A percentile compares a stretch with the other conserved stretches of the same genome.
These are phyloP conservation scores for Xylariaceae sp. DNA, from an alignment of 2,329 filamentous ascomycete genomes.

Conservation along the genomic window DNA sequence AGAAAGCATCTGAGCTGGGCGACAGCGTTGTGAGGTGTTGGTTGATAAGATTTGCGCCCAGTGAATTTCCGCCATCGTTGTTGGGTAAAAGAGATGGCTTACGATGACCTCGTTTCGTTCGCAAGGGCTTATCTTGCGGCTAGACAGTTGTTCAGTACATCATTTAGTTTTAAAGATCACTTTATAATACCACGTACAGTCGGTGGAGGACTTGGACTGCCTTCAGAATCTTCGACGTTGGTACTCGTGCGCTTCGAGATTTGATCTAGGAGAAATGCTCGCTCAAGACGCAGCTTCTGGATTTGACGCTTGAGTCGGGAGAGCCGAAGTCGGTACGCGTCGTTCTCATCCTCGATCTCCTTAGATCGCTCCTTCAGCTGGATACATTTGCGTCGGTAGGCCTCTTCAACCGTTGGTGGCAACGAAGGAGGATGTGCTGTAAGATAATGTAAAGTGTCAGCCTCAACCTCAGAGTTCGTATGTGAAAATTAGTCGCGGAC, in stretches of 20 bases:
- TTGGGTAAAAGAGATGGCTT: constrained; percentile 51
- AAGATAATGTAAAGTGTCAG: constrained; percentile 34
- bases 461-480: constrained; percentile 27
- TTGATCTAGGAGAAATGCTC: constrained; percentile 70
- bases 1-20: constrained; percentile 51
- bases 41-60: constrained; percentile 44
- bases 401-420: constrained; percentile 89
- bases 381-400: constrained; percentile 95
- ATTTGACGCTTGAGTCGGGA: constrained; percentile 77
- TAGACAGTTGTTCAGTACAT: constrained; percentile 36
- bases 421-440: constrained; percentile 54
- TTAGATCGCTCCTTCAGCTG: constrained; percentile 86
- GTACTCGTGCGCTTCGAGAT: constrained; percentile 69
- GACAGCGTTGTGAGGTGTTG: constrained; percentile 45
- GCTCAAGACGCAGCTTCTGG: constrained; percentile 85
- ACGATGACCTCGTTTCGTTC: constrained; percentile 68
- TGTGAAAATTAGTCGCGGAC: background rate
- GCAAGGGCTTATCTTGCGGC: constrained; percentile 74
- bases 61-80: constrained; percentile 38
- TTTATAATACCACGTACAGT: constrained; percentile 52
- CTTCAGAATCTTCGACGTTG: constrained; percentile 73
- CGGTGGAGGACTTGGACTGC: constrained; percentile 73
- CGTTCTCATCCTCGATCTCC: constrained; percentile 89
- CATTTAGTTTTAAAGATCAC: constrained; percentile 7
- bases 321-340: constrained; percentile 74